These are phyloP conservation scores for Boletus rufocinnamomeus DNA, from an alignment of 768 basidiomycete species.

Conservation along the genomic window DNA sequence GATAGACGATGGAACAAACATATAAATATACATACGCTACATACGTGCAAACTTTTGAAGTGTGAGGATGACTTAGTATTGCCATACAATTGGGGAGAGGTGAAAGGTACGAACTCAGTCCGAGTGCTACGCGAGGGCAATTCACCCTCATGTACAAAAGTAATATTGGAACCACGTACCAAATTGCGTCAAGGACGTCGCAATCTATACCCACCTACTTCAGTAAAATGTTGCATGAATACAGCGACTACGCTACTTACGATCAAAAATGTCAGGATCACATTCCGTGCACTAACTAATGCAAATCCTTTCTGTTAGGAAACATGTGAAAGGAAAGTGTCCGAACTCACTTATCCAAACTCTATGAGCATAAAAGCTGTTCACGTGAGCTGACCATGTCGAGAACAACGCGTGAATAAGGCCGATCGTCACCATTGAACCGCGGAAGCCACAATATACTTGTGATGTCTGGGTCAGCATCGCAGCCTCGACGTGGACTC, in stretches of 20 bases:
- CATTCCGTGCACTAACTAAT: slow-evolving; percentile 10
- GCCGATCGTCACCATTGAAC: slow-evolving; percentile 13
- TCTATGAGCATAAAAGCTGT: slow-evolving; percentile 17
- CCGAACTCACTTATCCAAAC: slow-evolving; percentile 15
- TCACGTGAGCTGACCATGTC: background rate
- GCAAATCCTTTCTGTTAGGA: background rate
- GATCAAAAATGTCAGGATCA: slow-evolving; percentile 4
- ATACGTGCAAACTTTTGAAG: background rate
- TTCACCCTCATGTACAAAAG: background rate
- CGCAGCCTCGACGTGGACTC: too few relatives aligned
- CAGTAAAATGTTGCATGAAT: background rate
- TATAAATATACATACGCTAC: background rate
- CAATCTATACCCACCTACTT: background rate
- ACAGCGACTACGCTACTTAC: background rate
- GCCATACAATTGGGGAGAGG: background rate
- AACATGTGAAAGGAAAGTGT: too few relatives aligned
- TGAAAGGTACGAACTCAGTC: slow-evolving; percentile 5
- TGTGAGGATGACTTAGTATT: background rate
- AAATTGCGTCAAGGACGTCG: slow-evolving; percentile 6
- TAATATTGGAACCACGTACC: background rate
- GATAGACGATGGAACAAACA: background rate
- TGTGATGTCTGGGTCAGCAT: background rate
- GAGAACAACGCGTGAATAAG: background rate
- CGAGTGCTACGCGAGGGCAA: background rate
- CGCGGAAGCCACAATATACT: slow-evolving; percentile 4